These are phyloP conservation scores for Nyssa sinensis DNA, from an alignment of 148 eudicot species.

Conservation along the genomic window DNA sequence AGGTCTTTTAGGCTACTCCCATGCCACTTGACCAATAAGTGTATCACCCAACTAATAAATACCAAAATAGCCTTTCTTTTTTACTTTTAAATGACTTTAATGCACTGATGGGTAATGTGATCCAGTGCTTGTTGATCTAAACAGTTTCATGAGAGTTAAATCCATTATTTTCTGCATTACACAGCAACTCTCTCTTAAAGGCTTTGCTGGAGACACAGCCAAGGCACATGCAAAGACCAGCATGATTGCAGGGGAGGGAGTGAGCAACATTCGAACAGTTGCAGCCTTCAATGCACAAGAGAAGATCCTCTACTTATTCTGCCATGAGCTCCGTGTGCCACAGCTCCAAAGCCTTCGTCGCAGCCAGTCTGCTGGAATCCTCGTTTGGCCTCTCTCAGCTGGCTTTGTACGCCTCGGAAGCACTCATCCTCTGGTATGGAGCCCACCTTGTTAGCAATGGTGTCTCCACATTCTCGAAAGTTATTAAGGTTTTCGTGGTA, in stretches of 20 bases:
- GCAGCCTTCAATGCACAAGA: constrained; percentile 99
- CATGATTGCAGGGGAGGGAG: constrained; percentile 99
- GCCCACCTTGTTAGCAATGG: constrained; percentile 88
- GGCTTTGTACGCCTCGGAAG: constrained; percentile 86
- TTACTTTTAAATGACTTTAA: not conserved
- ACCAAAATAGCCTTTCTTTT: not conserved
- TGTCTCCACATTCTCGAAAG: constrained; percentile 85
- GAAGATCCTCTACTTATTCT: constrained; percentile 73
- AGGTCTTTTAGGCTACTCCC: too few relatives aligned
- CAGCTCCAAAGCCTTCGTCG: constrained; percentile 71
- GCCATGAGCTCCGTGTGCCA: constrained; percentile 70
- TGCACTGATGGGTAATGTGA: not conserved
- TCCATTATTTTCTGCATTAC: constrained; percentile 10
- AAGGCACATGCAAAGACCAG: constrained; percentile 99
- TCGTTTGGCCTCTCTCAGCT: constrained; percentile 98
- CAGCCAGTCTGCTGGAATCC: constrained; percentile 69
- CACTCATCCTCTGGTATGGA: constrained; percentile 95
- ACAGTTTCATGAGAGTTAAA: constrained; percentile 4
- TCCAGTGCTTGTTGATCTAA: not conserved
- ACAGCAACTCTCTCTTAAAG: constrained; percentile 98
- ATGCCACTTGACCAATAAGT: too few relatives aligned
- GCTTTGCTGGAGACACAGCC: constrained; percentile 99
- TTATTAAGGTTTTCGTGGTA: constrained; percentile 90
- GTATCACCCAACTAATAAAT: too few relatives aligned
- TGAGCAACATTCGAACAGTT: constrained; percentile 93